Percentiles rank a stretch among this genome's conserved stretches.
Evolutionary conservation across 495 filamentous ascomycete species (phyloP).

Genomic region (Lasiosphaeria miniovina): DNA sequence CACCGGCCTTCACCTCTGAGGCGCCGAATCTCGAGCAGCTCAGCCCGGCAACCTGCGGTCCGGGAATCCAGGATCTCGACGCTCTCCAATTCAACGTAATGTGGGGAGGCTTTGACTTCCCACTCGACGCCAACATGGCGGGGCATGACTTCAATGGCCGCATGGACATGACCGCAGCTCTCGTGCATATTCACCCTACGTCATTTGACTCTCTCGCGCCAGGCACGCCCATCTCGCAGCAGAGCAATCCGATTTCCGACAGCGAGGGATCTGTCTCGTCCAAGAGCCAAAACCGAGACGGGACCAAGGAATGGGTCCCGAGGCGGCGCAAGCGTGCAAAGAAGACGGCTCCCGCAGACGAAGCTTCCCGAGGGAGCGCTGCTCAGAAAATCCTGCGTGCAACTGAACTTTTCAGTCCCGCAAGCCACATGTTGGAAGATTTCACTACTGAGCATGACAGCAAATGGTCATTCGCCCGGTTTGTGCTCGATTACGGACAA

Average conservation of each 20-base stretch:
- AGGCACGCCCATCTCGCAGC: slow-evolving; percentile 5
- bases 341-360: slow-evolving; percentile 7
- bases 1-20: slow-evolving; percentile 2
- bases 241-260: slow-evolving; percentile 17
- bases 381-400: not conserved
- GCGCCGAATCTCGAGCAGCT: slow-evolving; percentile 10
- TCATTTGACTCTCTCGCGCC: slow-evolving; percentile 7
- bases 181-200: slow-evolving; percentile 5
- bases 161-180: not conserved
- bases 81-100: slow-evolving; percentile 14
- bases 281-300: slow-evolving; percentile 5
- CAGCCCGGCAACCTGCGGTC: slow-evolving; percentile 9
- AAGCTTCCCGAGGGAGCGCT: not conserved
- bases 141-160: slow-evolving; percentile 10
- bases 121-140: slow-evolving; percentile 12
- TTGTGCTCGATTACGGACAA: slow-evolving; percentile 22
- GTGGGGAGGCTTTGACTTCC: slow-evolving; percentile 20
- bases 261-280: slow-evolving; percentile 17
- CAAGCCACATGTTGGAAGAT: slow-evolving; percentile 8
- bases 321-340: slow-evolving; percentile 17
- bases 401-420: slow-evolving; percentile 2
- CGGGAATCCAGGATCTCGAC: slow-evolving; percentile 5
- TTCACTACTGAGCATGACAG: slow-evolving; percentile 15
- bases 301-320: slow-evolving; percentile 24
- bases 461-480: slow-evolving; percentile 19